A percentile compares a stretch with the other conserved stretches of the same genome.
phyloP scores from a whole-genome alignment of 352 stramenopile species.

The Globisporangium radiosum region DNA sequence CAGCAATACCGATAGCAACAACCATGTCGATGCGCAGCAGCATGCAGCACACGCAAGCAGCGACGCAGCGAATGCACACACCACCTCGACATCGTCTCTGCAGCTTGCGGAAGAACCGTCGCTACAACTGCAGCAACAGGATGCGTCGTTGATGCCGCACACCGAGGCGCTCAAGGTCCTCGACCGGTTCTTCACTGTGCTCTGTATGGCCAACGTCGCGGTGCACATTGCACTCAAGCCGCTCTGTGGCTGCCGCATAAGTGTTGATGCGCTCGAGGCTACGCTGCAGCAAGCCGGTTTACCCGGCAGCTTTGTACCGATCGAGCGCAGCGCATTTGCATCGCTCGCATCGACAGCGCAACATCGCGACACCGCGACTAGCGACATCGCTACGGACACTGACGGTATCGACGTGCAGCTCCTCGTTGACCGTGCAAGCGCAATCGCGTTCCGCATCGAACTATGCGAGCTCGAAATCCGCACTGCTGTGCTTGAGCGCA shows the following conservation, averaged over 20 bases:
- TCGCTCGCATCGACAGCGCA: slow-evolving; percentile 1
- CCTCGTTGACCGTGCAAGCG: slow-evolving; percentile 18
- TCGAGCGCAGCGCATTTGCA: slow-evolving; percentile 10
- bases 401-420: slow-evolving; percentile 1
- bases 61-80: too few species aligned
- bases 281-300: slow-evolving; percentile 8
- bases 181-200: slow-evolving; percentile 21
- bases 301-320: slow-evolving; percentile 5
- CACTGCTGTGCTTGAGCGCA: slow-evolving; percentile 15
- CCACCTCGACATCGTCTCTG: background rate
- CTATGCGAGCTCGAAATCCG: slow-evolving; percentile 46
- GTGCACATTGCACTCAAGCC: slow-evolving; percentile 11
- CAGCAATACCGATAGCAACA: too few species aligned
- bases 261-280: slow-evolving; percentile 2
- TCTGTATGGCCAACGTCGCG: slow-evolving; percentile 16
- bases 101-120: background rate
- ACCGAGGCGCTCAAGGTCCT: slow-evolving; percentile 10
- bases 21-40: too few species aligned
- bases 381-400: too few species aligned
- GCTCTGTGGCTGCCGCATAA: slow-evolving; percentile 1
- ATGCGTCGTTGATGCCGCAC: background rate
- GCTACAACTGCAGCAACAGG: background rate
- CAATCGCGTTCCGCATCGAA: slow-evolving; percentile 33
- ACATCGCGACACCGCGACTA: background rate
- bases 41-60: too few species aligned